These are phyloP conservation scores for Gossypium davidsonii DNA, from an alignment of 441 rosid genomes.

Conservation along the genomic window DNA sequence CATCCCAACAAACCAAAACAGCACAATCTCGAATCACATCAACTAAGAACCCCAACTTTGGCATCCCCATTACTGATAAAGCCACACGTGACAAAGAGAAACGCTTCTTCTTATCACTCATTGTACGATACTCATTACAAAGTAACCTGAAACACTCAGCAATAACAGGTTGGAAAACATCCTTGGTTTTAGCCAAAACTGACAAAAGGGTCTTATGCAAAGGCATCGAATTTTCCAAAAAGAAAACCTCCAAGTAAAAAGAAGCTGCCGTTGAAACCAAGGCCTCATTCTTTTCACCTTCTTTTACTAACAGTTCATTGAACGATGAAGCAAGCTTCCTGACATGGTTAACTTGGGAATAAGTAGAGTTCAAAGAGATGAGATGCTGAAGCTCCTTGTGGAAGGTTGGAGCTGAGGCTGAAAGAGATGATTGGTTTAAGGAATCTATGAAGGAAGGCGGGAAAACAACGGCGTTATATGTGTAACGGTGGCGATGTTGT, in stretches of 20 bases:
- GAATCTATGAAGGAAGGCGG: slow-evolving; percentile 45
- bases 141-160: slow-evolving; percentile 51
- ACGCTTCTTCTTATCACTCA: slow-evolving; percentile 35
- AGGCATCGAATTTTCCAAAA: slow-evolving; percentile 80
- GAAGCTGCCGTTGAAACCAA: slow-evolving; percentile 35
- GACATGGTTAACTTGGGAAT: slow-evolving; percentile 64
- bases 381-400: slow-evolving; percentile 42
- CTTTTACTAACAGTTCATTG: slow-evolving; percentile 30
- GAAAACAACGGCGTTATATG: slow-evolving; percentile 71
- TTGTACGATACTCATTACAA: slow-evolving; percentile 51
- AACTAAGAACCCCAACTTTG: slow-evolving; percentile 69
- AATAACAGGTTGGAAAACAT: slow-evolving; percentile 41
- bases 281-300: slow-evolving; percentile 16
- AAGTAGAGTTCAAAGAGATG: slow-evolving; percentile 62
- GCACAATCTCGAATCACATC: slow-evolving; percentile 72
- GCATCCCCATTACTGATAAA: slow-evolving; percentile 85
- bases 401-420: slow-evolving; percentile 36
- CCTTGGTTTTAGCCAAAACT: slow-evolving; percentile 46
- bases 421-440: slow-evolving; percentile 34
- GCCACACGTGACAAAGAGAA: slow-evolving; percentile 82
- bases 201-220: slow-evolving; percentile 74
- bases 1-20: slow-evolving; percentile 62
- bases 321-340: slow-evolving; percentile 62
- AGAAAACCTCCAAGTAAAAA: slow-evolving; percentile 60
- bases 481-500: slow-evolving; percentile 92